Evolutionary conservation across 306 rosid species (phyloP), one percentile per base, ranked within the genome.

Genomic region (Prunus davidiana): DNA sequence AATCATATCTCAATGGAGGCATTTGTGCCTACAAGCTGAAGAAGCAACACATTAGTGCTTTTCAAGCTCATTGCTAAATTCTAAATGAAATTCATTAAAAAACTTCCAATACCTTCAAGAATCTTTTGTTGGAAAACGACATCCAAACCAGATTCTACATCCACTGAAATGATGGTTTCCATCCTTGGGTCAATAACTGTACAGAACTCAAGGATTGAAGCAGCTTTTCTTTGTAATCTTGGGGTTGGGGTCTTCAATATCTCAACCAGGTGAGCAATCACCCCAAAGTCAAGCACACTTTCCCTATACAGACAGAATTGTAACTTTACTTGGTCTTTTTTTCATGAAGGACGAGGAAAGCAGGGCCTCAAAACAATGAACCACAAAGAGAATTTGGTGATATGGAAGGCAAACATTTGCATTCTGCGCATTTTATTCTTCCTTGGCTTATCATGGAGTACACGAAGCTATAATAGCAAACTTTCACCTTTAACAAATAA

Each of bases 171-270:
- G 77, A 85, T 69, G 20, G 75, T 50, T 73, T 82, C 78, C 80
- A 88, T 84, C 70, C 87, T 78, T 76, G 87, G 91, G 80, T 90
- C 94, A 68, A 74, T 84, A 80, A 88, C 73, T 76, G 90, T 83
- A 73, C 82, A 86, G 76, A 90, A 94, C 82, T 94, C 97, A 0
- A 94, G 94, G 51, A 90, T 80, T 20, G 90, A 87, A 27, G 94
- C 90, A 66, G 96, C 96, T 83, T 91, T 91, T 77, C 81, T 85
- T 81, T 94, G 97, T 81, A 91, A 82, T 79, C 24, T 85, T 61
- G 89, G 89, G 41, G 86, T 69, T 63, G 93, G 81, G 45, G 85
- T 77, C 86, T 91, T 91, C 67, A 94, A 86, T 76, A 90, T 89
- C 82, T 90, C 91, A 76, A 91, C 87, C 27, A 94, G 88, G 71